Percentiles rank a stretch among this genome's conserved stretches.
Evolutionary conservation across 352 stramenopile genomes (phyloP).

Genomic region (Phytophthora macrochlamydospora): DNA sequence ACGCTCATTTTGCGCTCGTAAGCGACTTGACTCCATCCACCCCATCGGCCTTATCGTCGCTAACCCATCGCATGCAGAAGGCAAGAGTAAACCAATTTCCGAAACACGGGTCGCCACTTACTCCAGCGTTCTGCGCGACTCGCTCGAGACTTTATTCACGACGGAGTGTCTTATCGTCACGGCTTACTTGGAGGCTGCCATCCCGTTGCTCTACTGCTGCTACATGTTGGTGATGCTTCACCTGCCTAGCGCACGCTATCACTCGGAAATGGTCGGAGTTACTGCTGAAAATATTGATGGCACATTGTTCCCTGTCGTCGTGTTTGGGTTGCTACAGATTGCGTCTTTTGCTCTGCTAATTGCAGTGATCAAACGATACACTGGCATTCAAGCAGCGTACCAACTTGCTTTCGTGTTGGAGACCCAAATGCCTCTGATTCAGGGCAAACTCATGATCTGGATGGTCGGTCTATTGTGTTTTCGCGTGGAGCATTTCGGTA

Average conservation of each 20-base stretch:
- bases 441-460: too few relatives aligned
- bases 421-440: background rate
- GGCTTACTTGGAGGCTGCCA: constrained; percentile 28
- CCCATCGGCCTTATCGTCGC: too few relatives aligned
- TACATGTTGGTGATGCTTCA: constrained; percentile 7
- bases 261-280: constrained; percentile 18
- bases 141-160: constrained; percentile 13
- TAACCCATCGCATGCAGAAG: background rate
- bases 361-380: background rate
- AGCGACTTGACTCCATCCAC: too few relatives aligned
- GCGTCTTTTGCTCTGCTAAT: constrained; percentile 8
- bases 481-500: too few relatives aligned
- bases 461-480: too few relatives aligned
- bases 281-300: background rate
- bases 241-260: constrained; percentile 20
- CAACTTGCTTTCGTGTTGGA: constrained; percentile 23
- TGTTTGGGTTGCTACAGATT: constrained; percentile 13
- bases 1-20: too few relatives aligned
- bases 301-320: constrained; percentile 1
- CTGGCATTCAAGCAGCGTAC: constrained; percentile 8
- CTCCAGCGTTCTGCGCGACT: background rate
- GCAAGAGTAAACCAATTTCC: background rate
- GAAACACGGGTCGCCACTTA: background rate
- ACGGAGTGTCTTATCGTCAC: constrained; percentile 27
- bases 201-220: constrained; percentile 21